phyloP scores from a whole-genome alignment of 352 stramenopile species.

The Pythium brachiatum region DNA sequence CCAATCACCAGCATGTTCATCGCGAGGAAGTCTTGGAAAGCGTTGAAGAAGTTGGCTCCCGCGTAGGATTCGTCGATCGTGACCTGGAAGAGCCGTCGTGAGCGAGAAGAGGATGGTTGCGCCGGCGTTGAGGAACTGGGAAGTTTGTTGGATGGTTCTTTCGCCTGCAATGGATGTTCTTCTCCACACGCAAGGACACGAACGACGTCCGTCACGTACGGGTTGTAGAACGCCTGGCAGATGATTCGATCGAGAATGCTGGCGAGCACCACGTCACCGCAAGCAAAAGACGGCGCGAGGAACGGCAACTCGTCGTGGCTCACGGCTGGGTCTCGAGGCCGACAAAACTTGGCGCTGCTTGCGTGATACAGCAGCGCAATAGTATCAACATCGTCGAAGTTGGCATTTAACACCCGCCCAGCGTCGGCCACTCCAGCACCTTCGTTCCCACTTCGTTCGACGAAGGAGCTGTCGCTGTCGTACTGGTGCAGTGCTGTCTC shows the following conservation, averaged over 20 bases:
- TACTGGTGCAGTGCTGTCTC: slow-evolving; percentile 36
- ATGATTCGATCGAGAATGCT: slow-evolving; percentile 62
- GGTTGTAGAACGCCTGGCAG: slow-evolving; percentile 80
- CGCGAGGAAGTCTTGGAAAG: slow-evolving; percentile 46
- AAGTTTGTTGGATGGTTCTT: neutral
- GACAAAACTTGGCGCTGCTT: slow-evolving; percentile 51
- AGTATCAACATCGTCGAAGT: slow-evolving; percentile 24
- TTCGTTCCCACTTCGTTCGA: slow-evolving; percentile 3
- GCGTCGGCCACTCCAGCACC: neutral
- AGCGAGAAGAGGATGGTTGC: neutral
- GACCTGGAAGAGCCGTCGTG: slow-evolving; percentile 36
- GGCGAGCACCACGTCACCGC: slow-evolving; percentile 50
- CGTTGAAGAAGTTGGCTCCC: slow-evolving; percentile 36
- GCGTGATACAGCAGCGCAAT: slow-evolving; percentile 45
- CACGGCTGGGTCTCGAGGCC: slow-evolving; percentile 42
- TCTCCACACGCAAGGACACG: slow-evolving; percentile 45
- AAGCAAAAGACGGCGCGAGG: slow-evolving; percentile 51
- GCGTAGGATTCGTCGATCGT: slow-evolving; percentile 39
- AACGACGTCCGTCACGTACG: slow-evolving; percentile 68
- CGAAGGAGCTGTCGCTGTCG: slow-evolving; percentile 20
- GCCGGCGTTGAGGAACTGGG: neutral
- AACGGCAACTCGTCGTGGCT: slow-evolving; percentile 49
- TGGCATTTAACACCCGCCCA: neutral
- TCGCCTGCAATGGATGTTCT: neutral
- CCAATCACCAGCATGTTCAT: slow-evolving; percentile 48